Evolutionary conservation across 208 protist genomes (phyloP).

Genomic region (Balamuthia mandrillaris): DNA sequence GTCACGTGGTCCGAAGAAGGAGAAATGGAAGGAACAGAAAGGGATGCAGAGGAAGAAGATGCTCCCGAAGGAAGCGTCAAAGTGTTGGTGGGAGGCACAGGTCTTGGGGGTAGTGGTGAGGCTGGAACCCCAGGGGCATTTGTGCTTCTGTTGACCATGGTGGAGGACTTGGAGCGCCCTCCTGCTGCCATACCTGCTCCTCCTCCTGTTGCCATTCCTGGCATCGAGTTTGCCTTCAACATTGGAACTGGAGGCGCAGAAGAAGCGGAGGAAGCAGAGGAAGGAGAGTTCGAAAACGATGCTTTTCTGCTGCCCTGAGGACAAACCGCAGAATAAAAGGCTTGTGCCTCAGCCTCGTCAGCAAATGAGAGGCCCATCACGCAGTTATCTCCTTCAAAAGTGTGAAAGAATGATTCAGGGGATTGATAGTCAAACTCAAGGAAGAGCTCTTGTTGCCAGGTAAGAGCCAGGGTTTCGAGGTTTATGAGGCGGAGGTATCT

Average conservation of each 20-base stretch:
- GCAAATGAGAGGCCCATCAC: constrained; percentile 4
- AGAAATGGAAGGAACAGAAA: background rate
- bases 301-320: background rate
- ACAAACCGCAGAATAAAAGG: background rate
- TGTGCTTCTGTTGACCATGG: background rate
- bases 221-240: no score
- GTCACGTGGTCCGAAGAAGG: no score
- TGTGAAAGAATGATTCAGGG: background rate
- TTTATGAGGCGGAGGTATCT: background rate
- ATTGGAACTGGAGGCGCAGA: no score
- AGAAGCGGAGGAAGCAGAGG: background rate
- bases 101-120: background rate
- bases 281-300: no score
- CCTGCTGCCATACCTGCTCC: no score
- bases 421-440: background rate
- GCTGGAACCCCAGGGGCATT: background rate
- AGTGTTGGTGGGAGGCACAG: no score
- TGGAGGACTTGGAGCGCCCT: background rate
- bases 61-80: background rate
- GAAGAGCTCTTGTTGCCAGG: constrained; percentile 4
- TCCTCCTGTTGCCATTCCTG: no score
- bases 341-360: background rate
- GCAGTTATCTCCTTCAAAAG: background rate
- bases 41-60: background rate
- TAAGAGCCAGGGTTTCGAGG: background rate